Evolutionary conservation across 163 green algal species (phyloP).

Genomic region (Scenedesmus sp.): DNA sequence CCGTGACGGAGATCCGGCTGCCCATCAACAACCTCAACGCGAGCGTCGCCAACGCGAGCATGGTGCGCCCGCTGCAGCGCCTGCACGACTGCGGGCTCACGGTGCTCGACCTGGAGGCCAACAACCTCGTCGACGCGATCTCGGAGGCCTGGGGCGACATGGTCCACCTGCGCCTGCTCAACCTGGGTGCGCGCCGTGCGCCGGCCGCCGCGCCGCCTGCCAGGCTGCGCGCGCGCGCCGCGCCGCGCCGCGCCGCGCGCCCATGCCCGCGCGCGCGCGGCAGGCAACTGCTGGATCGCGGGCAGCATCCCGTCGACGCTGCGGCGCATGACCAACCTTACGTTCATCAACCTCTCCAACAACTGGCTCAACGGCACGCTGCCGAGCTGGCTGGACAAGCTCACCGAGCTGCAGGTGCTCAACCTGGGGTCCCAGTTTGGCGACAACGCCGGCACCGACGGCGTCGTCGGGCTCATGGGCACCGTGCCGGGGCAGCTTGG

Average conservation of each 20-base stretch:
- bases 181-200: slow-evolving; percentile 11
- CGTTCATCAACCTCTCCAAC: slow-evolving; percentile 24
- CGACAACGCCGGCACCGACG: slow-evolving; percentile 6
- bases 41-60: slow-evolving; percentile 5
- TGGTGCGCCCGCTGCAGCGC: slow-evolving; percentile 5
- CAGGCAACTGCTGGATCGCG: slow-evolving; percentile 37
- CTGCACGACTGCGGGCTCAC: slow-evolving; percentile 41
- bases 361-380: slow-evolving; percentile 37
- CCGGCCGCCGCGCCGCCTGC: not conserved
- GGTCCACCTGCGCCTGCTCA: slow-evolving; percentile 7
- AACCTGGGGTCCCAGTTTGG: slow-evolving; percentile 35
- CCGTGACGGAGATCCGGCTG: not conserved
- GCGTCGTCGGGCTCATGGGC: slow-evolving; percentile 6
- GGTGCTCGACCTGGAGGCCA: slow-evolving; percentile 19
- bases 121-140: slow-evolving; percentile 19
- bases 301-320: slow-evolving; percentile 9
- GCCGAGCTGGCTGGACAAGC: slow-evolving; percentile 10
- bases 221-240: not conserved
- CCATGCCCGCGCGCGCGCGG: too few species aligned
- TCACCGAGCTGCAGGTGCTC: slow-evolving; percentile 1
- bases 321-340: slow-evolving; percentile 17
- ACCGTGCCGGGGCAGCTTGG: slow-evolving; percentile 19
- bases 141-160: slow-evolving; percentile 1
- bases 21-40: slow-evolving; percentile 34
- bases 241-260: not conserved